These are phyloP conservation scores for Filobasidium uniguttulatum DNA, from an alignment of 1,284 basidiomycete species.

Conservation along the genomic window DNA sequence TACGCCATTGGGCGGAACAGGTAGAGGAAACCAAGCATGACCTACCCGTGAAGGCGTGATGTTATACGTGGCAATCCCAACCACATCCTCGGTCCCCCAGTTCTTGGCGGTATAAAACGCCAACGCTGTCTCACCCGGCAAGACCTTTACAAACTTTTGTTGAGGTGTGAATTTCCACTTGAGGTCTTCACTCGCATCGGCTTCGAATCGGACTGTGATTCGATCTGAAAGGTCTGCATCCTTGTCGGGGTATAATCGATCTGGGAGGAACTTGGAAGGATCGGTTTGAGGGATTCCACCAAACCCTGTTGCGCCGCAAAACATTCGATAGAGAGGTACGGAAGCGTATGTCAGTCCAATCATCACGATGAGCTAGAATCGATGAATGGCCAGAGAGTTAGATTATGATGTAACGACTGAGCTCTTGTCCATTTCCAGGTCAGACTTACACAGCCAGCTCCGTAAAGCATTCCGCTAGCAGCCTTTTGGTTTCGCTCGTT, in stretches of 20 bases:
- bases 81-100: slow-evolving; percentile 67
- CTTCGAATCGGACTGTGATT: slow-evolving; percentile 92
- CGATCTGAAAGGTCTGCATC: slow-evolving; percentile 45
- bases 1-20: neutral
- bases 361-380: slow-evolving; percentile 56
- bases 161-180: slow-evolving; percentile 90
- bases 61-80: slow-evolving; percentile 98
- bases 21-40: neutral
- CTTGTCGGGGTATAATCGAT: slow-evolving; percentile 62
- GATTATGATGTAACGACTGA: slow-evolving; percentile 1
- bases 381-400: neutral
- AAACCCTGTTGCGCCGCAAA: slow-evolving; percentile 95
- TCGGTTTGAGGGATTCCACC: slow-evolving; percentile 86
- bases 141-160: slow-evolving; percentile 75
- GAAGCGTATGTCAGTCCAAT: slow-evolving; percentile 86
- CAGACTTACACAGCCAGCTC: neutral
- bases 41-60: slow-evolving; percentile 45
- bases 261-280: slow-evolving; percentile 61
- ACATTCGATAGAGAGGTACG: slow-evolving; percentile 91
- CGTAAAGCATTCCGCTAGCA: neutral
- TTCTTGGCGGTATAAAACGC: slow-evolving; percentile 97
- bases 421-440: neutral
- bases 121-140: slow-evolving; percentile 89
- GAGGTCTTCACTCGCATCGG: slow-evolving; percentile 72
- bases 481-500: no score